These are phyloP conservation scores for Iodosphaeria phyllophila DNA, from an alignment of 2,329 filamentous ascomycete species.

Conservation along the genomic window DNA sequence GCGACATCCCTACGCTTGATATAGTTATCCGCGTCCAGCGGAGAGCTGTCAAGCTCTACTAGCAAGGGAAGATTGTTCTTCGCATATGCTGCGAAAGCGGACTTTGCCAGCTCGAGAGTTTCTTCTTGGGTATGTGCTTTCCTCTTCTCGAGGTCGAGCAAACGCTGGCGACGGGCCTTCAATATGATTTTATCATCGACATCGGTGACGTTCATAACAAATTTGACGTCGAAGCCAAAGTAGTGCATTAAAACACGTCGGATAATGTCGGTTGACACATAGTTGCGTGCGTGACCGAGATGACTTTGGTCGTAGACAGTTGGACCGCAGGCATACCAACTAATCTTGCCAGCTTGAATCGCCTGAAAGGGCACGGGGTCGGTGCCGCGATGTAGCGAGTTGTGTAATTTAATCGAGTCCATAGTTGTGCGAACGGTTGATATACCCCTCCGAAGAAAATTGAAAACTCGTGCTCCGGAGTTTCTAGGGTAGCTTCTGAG, in stretches of 20 bases:
- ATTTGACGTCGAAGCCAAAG: slow-evolving; percentile 65
- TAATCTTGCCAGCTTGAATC: slow-evolving; percentile 50
- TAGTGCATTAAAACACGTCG: slow-evolving; percentile 67
- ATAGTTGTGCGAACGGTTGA: slow-evolving; percentile 23
- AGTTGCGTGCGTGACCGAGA: slow-evolving; percentile 71
- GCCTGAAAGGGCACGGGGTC: slow-evolving; percentile 63
- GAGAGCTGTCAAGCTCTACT: slow-evolving; percentile 18
- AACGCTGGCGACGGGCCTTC: slow-evolving; percentile 54
- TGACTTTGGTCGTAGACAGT: slow-evolving; percentile 65
- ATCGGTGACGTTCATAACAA: slow-evolving; percentile 89
- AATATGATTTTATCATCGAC: slow-evolving; percentile 56
- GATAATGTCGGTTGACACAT: slow-evolving; percentile 79
- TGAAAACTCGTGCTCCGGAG: no score
- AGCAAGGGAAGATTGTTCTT: slow-evolving; percentile 34
- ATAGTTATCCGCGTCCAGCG: slow-evolving; percentile 32
- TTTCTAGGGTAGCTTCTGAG: no score
- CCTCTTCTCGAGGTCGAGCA: slow-evolving; percentile 62
- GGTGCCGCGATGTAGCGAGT: slow-evolving; percentile 53
- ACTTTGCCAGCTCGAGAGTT: slow-evolving; percentile 25
- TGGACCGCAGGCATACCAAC: slow-evolving; percentile 81
- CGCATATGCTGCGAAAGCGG: slow-evolving; percentile 37
- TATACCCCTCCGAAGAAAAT: slow-evolving; percentile 14
- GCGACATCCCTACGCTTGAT: slow-evolving; percentile 25
- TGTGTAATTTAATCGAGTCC: slow-evolving; percentile 54
- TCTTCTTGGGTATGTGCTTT: slow-evolving; percentile 36